Percentiles rank a stretch among this genome's conserved stretches.
Conservation (phyloP, 176 grass and related monocot species). For the Oryza rufipogon region DNA sequence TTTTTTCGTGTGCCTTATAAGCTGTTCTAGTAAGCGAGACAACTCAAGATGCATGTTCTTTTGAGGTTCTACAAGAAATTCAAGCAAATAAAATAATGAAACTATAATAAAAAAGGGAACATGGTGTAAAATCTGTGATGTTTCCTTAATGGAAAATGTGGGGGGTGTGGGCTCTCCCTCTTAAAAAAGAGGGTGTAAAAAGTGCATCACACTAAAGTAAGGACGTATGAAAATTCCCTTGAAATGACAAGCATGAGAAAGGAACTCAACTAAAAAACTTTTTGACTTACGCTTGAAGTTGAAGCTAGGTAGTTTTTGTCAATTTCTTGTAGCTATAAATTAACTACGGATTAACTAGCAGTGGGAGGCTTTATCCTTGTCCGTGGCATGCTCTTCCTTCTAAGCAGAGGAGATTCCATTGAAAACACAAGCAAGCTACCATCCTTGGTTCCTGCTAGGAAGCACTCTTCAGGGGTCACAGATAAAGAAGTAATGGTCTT, state of each 20-base stretch:
- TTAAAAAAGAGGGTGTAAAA: neutral
- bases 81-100: neutral
- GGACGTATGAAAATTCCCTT: constrained; percentile 14
- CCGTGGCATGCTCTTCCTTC: constrained; percentile 53
- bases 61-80: constrained; percentile 4
- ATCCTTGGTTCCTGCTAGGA: constrained; percentile 91
- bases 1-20: neutral
- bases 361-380: constrained; percentile 47
- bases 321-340: constrained; percentile 23
- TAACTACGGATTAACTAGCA: constrained; percentile 34
- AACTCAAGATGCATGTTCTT: constrained; percentile 20
- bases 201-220: constrained; percentile 2
- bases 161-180: too few species aligned
- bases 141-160: too few species aligned
- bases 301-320: neutral
- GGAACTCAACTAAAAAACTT: neutral
- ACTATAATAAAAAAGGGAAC: neutral
- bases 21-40: neutral
- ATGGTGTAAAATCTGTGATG: too few species aligned
- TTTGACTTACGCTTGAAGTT: constrained; percentile 32
- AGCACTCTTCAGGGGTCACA: constrained; percentile 90
- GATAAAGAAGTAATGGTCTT: constrained; percentile 83
- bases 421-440: constrained; percentile 85
- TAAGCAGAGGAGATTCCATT: constrained; percentile 72
- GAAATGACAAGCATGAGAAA: neutral